Conservation (phyloP, 257 asterid species). For the Paulownia fortunei region DNA sequence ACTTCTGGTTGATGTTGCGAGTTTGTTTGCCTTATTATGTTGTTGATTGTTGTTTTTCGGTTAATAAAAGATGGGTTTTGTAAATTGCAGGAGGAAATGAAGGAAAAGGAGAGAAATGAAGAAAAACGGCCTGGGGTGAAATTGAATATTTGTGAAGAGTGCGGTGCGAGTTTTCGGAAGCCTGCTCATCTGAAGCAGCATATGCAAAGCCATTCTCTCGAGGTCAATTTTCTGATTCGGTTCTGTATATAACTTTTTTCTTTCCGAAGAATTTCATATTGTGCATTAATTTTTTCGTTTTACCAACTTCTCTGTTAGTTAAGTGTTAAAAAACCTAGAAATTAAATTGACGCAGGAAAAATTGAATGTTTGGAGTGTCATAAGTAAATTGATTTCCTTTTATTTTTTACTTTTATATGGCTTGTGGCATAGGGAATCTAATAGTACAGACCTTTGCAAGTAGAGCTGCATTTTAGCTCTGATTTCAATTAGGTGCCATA, state of each 20-base stretch:
- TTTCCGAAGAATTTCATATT: neutral
- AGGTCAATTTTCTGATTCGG: constrained; percentile 44
- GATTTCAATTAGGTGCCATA: neutral
- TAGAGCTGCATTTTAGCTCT: neutral
- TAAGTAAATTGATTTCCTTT: neutral
- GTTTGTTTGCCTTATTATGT: neutral
- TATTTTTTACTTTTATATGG: neutral
- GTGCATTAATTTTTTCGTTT: neutral
- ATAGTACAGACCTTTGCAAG: neutral
- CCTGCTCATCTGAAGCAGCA: constrained; percentile 93
- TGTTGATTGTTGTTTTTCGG: neutral
- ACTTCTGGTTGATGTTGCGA: neutral
- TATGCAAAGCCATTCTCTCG: constrained; percentile 85
- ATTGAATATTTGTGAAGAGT: constrained; percentile 63
- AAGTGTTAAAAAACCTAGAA: too few relatives aligned
- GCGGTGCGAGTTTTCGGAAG: constrained; percentile 73
- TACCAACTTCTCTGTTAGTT: neutral
- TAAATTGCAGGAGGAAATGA: constrained; percentile 49
- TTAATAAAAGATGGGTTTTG: constrained; percentile 10
- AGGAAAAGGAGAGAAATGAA: constrained; percentile 35
- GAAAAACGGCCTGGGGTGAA: constrained; percentile 35
- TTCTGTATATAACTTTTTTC: neutral
- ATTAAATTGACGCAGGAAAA: neutral
- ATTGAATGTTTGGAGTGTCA: neutral
- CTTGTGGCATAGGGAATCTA: neutral